Percentiles rank a stretch among this genome's conserved stretches.
These are phyloP conservation scores for Apophysomyces ossiformis DNA, from an alignment of 371 early-diverging fungal species.

Conservation along the genomic window DNA sequence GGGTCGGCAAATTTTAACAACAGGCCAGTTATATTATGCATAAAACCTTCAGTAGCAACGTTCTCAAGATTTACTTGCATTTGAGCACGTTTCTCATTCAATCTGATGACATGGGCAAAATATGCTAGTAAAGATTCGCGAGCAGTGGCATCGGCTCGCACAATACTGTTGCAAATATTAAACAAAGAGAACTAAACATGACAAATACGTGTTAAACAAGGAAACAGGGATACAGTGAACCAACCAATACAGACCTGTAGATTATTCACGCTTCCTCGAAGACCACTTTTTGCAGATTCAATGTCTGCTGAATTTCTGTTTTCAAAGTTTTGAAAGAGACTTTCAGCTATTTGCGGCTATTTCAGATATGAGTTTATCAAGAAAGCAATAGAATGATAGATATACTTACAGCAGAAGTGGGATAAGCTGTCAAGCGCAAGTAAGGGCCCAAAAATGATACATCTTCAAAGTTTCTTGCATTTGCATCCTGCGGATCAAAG, in stretches of 20 bases:
- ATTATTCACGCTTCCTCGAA: conserved; percentile 71
- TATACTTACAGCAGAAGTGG: conserved; percentile 54
- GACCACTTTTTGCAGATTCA: conserved; percentile 62
- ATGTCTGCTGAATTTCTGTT: conserved; percentile 59
- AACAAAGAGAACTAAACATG: conserved; percentile 61
- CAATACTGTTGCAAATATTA: conserved; percentile 69
- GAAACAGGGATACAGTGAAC: not conserved
- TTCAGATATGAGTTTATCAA: not conserved
- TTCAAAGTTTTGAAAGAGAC: conserved; percentile 63
- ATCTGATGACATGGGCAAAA: conserved; percentile 62
- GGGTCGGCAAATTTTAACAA: conserved; percentile 82
- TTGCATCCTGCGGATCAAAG: conserved; percentile 63
- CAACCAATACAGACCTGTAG: conserved; percentile 51
- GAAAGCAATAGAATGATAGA: not conserved
- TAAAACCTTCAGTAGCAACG: conserved; percentile 89
- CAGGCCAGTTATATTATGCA: conserved; percentile 75
- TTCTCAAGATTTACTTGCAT: conserved; percentile 82
- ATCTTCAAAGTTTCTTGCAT: conserved; percentile 67
- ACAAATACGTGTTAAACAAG: not conserved
- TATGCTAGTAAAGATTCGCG: conserved; percentile 67
- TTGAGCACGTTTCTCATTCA: conserved; percentile 80
- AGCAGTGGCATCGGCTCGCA: conserved; percentile 66
- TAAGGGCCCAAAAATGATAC: conserved; percentile 79
- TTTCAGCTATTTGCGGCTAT: conserved; percentile 66
- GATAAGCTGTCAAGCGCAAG: conserved; percentile 65